Conservation (phyloP, 2,329 filamentous ascomycete species). For the Ophiosphaerella korrae region DNA sequence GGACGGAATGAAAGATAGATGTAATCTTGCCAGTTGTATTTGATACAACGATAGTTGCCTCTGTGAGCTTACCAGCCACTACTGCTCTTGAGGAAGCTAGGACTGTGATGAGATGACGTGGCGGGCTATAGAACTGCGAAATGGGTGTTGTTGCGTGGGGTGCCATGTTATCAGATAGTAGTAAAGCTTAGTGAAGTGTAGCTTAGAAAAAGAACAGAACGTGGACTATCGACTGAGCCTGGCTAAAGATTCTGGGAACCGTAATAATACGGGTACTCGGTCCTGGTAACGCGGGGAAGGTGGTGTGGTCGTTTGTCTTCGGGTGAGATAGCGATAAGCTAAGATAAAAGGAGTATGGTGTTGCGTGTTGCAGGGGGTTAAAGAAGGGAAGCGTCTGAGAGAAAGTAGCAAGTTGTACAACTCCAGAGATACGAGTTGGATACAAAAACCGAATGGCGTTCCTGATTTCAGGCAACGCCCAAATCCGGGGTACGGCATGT, state of each 20-base stretch:
- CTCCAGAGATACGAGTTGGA: slow-evolving; percentile 4
- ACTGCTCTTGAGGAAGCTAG: slow-evolving; percentile 85
- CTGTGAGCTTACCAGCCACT: slow-evolving; percentile 74
- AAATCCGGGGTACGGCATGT: slow-evolving; percentile 43
- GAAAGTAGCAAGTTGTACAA: neutral
- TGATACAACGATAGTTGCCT: slow-evolving; percentile 83
- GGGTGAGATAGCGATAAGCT: slow-evolving; percentile 39
- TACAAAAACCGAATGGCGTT: slow-evolving; percentile 7
- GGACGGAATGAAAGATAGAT: slow-evolving; percentile 72
- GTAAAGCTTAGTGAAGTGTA: slow-evolving; percentile 4
- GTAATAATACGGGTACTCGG: slow-evolving; percentile 22
- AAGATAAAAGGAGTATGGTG: slow-evolving; percentile 36
- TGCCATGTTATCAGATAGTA: slow-evolving; percentile 35
- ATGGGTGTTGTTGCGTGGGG: slow-evolving; percentile 45
- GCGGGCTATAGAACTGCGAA: slow-evolving; percentile 32
- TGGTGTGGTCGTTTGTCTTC: slow-evolving; percentile 14
- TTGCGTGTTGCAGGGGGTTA: slow-evolving; percentile 11
- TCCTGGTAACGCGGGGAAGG: slow-evolving; percentile 31
- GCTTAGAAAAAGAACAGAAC: slow-evolving; percentile 11
- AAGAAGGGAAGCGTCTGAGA: slow-evolving; percentile 6
- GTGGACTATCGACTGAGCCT: slow-evolving; percentile 7
- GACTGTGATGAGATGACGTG: slow-evolving; percentile 65
- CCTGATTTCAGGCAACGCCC: slow-evolving; percentile 21
- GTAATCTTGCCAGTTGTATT: slow-evolving; percentile 81
- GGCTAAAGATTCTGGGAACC: slow-evolving; percentile 20